Evolutionary conservation across 2,329 filamentous ascomycete species (phyloP).

Genomic region (Colletotrichum sp.): DNA sequence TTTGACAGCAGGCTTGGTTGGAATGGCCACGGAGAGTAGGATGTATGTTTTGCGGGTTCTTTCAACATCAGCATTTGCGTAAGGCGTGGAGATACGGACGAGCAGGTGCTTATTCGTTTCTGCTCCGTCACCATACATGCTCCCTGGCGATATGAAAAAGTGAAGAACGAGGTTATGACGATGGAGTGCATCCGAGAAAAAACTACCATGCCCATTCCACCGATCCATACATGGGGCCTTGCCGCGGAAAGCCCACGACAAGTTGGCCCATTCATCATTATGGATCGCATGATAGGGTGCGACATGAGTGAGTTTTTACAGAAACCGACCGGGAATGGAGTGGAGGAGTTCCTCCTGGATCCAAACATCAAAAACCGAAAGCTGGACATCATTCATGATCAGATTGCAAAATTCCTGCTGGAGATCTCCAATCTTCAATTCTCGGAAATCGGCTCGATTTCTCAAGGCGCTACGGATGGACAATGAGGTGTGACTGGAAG

Average conservation of each 20-base stretch:
- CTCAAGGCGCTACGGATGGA: slow-evolving; percentile 24
- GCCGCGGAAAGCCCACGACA: slow-evolving; percentile 32
- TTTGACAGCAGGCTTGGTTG: slow-evolving; percentile 23
- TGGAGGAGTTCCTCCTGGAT: slow-evolving; percentile 24
- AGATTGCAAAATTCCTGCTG: slow-evolving; percentile 29
- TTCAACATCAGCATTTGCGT: slow-evolving; percentile 32
- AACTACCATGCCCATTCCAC: slow-evolving; percentile 35
- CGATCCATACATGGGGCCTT: slow-evolving; percentile 29
- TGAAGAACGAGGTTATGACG: slow-evolving; percentile 30
- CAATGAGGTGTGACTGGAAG: slow-evolving; percentile 35
- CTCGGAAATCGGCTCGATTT: slow-evolving; percentile 37
- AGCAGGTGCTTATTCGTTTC: slow-evolving; percentile 31
- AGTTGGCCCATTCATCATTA: slow-evolving; percentile 37
- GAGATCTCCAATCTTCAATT: slow-evolving; percentile 36
- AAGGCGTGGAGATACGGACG: slow-evolving; percentile 23
- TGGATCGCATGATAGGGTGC: slow-evolving; percentile 34
- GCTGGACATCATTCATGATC: slow-evolving; percentile 26
- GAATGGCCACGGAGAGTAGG: slow-evolving; percentile 22
- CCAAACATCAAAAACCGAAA: slow-evolving; percentile 24
- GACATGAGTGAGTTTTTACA: slow-evolving; percentile 27
- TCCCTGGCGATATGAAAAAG: slow-evolving; percentile 33
- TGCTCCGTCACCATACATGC: slow-evolving; percentile 27
- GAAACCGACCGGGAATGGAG: slow-evolving; percentile 26
- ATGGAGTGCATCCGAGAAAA: slow-evolving; percentile 32
- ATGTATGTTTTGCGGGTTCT: slow-evolving; percentile 30